Conservation (phyloP, 1,284 basidiomycete species). For the Irpex sp. region DNA sequence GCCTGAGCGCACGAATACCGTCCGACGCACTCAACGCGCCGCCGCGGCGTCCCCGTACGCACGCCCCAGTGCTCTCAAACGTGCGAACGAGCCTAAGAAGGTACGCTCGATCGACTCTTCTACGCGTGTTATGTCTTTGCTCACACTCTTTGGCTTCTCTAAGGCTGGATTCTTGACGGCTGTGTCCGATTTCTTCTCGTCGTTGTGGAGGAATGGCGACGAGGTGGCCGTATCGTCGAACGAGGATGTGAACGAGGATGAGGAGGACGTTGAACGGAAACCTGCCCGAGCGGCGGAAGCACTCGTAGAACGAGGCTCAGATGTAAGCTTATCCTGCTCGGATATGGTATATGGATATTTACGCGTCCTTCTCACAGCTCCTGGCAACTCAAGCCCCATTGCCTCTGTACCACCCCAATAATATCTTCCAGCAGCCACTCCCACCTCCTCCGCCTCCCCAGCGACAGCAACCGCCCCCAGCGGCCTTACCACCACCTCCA, state of each 20-base stretch:
- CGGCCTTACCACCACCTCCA: constrained; percentile 5
- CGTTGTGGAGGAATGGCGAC: neutral
- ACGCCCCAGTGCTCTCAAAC: neutral
- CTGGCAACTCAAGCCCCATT: neutral
- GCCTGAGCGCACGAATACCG: constrained; percentile 4
- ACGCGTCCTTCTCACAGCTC: neutral
- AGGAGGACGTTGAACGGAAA: neutral
- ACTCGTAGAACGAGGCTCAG: constrained; percentile 2
- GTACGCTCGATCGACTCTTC: neutral
- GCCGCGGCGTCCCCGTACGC: neutral
- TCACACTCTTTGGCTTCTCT: neutral
- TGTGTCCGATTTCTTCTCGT: constrained; percentile 3
- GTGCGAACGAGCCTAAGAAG: constrained; percentile 5
- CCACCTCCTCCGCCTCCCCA: constrained; percentile 7
- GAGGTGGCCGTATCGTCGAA: neutral
- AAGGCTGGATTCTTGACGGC: neutral
- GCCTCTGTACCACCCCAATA: neutral
- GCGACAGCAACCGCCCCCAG: constrained; percentile 5
- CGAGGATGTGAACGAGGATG: neutral
- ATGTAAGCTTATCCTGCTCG: neutral
- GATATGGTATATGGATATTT: neutral
- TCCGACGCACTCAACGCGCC: constrained; percentile 3
- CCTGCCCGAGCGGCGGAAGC: constrained; percentile 1
- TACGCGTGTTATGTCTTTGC: neutral
- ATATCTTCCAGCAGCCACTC: neutral